Percentiles rank a stretch among this genome's conserved stretches.
Conservation (phyloP, 1,284 basidiomycete genomes). For the Macrocybe sp. region DNA sequence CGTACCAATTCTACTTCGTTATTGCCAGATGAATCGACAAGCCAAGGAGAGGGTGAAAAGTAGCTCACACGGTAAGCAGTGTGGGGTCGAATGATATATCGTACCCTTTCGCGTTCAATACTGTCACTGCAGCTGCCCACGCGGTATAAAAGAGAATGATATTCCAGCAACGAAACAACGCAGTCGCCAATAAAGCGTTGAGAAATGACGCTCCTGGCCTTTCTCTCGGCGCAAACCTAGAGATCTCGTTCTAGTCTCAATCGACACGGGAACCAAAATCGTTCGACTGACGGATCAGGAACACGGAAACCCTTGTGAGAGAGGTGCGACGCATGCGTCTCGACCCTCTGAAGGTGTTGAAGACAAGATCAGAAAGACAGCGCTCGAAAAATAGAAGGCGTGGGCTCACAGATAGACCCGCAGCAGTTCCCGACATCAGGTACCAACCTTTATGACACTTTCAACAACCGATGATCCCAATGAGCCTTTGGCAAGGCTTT, state of each 20-base stretch:
- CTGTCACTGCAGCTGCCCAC: constrained; percentile 51
- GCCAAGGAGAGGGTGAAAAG: not conserved
- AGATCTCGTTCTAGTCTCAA: not conserved
- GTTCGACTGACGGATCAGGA: constrained; percentile 28
- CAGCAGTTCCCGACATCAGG: too few species aligned
- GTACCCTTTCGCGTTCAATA: constrained; percentile 45
- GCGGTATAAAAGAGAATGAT: constrained; percentile 55
- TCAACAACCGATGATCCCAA: too few species aligned
- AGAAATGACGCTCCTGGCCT: constrained; percentile 37
- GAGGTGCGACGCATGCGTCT: too few species aligned
- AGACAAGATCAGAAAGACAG: too few species aligned
- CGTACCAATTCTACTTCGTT: constrained; percentile 45
- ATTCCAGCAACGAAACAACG: constrained; percentile 65
- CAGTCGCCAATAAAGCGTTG: constrained; percentile 53
- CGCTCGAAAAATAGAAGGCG: too few species aligned
- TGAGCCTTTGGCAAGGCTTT: too few species aligned
- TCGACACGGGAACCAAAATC: not conserved
- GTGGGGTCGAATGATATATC: constrained; percentile 43
- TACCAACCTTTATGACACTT: too few species aligned
- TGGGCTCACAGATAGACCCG: too few species aligned
- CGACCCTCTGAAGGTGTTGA: too few species aligned
- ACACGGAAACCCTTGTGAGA: constrained; percentile 26
- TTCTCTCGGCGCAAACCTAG: constrained; percentile 36
- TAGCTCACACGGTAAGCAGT: constrained; percentile 55
- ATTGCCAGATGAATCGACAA: constrained; percentile 1